Percentiles rank a stretch among this genome's conserved stretches.
Conservation (phyloP, 768 basidiomycete genomes). For the Auriculariales sp. region DNA sequence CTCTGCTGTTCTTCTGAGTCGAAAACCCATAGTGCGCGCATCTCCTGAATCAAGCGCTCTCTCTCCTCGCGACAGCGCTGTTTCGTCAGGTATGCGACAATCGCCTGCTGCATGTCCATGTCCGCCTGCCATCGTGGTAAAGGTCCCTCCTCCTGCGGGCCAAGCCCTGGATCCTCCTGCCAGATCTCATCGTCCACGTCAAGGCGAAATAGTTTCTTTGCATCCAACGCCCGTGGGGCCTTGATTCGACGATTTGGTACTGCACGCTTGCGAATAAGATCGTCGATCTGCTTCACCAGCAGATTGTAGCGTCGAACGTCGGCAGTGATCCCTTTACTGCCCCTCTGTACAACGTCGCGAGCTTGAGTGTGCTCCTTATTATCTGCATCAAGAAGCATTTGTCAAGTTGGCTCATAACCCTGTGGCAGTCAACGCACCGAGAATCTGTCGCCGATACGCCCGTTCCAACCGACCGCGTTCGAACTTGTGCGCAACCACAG, state of each 20-base stretch:
- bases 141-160: neutral
- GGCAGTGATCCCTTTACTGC: neutral
- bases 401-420: too few relatives aligned
- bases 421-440: neutral
- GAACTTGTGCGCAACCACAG: neutral
- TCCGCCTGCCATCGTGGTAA: neutral
- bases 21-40: neutral
- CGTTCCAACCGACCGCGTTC: neutral
- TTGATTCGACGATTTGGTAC: neutral
- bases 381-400: neutral
- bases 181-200: neutral
- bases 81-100: neutral
- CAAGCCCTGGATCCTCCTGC: constrained; percentile 2
- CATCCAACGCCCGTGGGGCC: neutral
- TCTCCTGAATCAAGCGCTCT: neutral
- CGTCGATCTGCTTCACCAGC: neutral
- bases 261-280: neutral
- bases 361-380: neutral
- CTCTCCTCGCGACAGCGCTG: neutral
- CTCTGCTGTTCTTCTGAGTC: too few relatives aligned
- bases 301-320: neutral
- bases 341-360: neutral
- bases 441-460: neutral
- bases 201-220: neutral
- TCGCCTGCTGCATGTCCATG: neutral